Evolutionary conservation across 1,284 basidiomycete genomes (phyloP).

Genomic region (Ganoderma lingzhi): DNA sequence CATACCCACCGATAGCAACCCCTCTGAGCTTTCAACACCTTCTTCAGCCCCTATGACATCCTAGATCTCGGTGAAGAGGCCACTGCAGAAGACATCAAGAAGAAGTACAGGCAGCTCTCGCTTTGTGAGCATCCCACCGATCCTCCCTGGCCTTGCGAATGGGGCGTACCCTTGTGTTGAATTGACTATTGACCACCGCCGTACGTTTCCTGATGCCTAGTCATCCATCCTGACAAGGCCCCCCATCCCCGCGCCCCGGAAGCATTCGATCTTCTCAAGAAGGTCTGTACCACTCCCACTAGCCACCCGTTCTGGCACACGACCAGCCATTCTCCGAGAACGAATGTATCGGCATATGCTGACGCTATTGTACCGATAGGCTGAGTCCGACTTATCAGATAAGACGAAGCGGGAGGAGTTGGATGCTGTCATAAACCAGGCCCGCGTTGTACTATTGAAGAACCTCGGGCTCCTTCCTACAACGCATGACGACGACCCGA

Average conservation of each 20-base stretch:
- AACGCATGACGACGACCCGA: conserved; percentile 62
- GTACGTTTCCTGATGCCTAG: conserved; percentile 60
- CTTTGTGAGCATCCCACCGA: conserved; percentile 64
- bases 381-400: conserved; percentile 81
- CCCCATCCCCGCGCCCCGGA: conserved; percentile 81
- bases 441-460: conserved; percentile 70
- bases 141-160: conserved; percentile 14
- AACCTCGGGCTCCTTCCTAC: conserved; percentile 63
- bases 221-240: conserved; percentile 89
- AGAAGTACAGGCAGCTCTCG: conserved; percentile 81
- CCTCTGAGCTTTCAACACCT: neutral
- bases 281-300: conserved; percentile 54
- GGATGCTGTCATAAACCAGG: conserved; percentile 79
- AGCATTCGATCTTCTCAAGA: conserved; percentile 86
- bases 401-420: conserved; percentile 78
- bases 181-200: conserved; percentile 32
- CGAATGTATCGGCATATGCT: neutral
- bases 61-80: conserved; percentile 71
- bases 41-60: conserved; percentile 77
- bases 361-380: conserved; percentile 51
- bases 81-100: conserved; percentile 79
- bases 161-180: conserved; percentile 17
- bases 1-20: conserved; percentile 4
- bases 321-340: conserved; percentile 3
- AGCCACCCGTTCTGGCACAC: neutral